Base-by-base conservation (phyloP, 306 rosid species). In the Cicer judaicum region DNA sequence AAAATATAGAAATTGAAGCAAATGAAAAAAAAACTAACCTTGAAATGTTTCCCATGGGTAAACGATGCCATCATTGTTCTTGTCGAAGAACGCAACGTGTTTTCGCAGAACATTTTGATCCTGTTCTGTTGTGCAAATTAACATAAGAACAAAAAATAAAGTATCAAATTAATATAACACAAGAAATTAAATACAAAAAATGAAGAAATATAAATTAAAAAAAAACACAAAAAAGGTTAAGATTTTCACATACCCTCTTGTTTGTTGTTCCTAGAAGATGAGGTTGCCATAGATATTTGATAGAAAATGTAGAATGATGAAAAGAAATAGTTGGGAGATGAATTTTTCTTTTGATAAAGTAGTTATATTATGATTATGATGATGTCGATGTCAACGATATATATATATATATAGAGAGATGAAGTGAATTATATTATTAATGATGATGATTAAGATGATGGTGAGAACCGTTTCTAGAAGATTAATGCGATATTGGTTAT, bases 41-140 rank as follows among this genome's bases (percentile, higher is more conserved):
- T 83, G 82, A 74, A 84, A 89, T 11, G 98, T 93, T 41, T 93
- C 98, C 92, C 88, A 88, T 18, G 98, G 98, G 6, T 93, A 91
- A 78, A 93, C 73, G 70, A 93, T 15, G 64, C 92, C 93, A 8
- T 93, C 93, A 0, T 80, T 77, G 46, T 93, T 89, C 63, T 90
- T 76, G 69, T 93, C 93, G n/a, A 91, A 93, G 68, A 91, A 93
- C 7, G 85, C 86, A 15, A 81, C 96, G 38, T 93, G 98, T 69
- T 85, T 91, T 71, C 88, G 93, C 55, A 93, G 87, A 60, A 83
- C 78, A 47, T 84, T 89, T 16, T 87, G 34, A 21, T 82, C 84
- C 7, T 39, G 47, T 7, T 87, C 75, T 1, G 69, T 73, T 5
- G 12, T 21, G 14, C 7, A 59, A 56, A 21, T 10, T 18, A 54